A percentile compares a stretch with the other conserved stretches of the same genome.
These are phyloP conservation scores for Nothopassalora personata DNA, from an alignment of 2,329 filamentous ascomycete species.

Conservation along the genomic window DNA sequence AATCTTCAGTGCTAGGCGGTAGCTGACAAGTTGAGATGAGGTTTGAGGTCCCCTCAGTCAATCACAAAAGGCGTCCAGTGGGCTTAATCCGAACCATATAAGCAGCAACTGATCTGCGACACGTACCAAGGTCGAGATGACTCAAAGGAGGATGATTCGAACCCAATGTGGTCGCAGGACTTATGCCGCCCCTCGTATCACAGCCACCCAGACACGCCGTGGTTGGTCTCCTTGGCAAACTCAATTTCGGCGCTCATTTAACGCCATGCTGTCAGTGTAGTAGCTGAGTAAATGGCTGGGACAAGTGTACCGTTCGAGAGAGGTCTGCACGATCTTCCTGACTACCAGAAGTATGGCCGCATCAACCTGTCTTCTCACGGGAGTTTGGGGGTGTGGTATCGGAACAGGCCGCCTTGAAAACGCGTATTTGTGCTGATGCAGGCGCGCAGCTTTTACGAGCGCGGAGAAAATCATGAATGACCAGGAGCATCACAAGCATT, in stretches of 20 bases:
- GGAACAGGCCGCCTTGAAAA: too few species aligned
- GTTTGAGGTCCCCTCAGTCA: neutral
- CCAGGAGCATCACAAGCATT: neutral
- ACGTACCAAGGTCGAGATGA: neutral
- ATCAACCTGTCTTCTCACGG: too few species aligned
- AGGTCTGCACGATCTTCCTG: too few species aligned
- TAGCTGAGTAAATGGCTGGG: too few species aligned
- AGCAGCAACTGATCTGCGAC: neutral
- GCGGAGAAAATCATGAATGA: neutral
- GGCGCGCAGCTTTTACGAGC: too few species aligned
- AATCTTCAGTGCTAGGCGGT: too few species aligned
- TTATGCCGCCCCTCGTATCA: neutral
- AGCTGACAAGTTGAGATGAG: neutral
- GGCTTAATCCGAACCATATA: neutral
- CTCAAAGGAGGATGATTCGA: neutral
- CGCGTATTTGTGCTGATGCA: too few species aligned
- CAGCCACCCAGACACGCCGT: neutral
- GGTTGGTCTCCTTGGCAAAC: constrained; percentile 1
- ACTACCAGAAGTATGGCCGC: too few species aligned
- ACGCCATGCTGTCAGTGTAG: too few species aligned
- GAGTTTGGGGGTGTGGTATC: too few species aligned
- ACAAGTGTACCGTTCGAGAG: too few species aligned
- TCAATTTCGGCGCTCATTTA: neutral
- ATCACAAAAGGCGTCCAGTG: neutral
- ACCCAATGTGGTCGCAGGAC: too few species aligned